These are phyloP conservation scores for Dendrocalamus latiflorus DNA, from an alignment of 202 grass and related monocot species.

Conservation along the genomic window DNA sequence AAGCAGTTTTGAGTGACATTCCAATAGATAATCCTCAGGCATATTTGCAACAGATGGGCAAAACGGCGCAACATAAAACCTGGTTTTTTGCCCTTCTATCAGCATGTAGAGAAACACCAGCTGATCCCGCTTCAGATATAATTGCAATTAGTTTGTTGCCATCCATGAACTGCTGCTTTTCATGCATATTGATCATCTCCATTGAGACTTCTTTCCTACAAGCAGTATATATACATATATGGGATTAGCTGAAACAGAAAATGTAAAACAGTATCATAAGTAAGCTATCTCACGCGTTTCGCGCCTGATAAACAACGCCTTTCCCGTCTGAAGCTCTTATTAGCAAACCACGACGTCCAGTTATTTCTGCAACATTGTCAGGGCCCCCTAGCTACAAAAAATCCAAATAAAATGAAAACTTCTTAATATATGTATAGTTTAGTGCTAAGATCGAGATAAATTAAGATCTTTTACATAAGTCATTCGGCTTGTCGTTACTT, in stretches of 20 bases:
- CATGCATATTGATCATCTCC: slow-evolving; percentile 99
- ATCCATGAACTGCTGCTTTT: slow-evolving; percentile 96
- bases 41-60: neutral
- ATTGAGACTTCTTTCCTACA: slow-evolving; percentile 96
- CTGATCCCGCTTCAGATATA: slow-evolving; percentile 98
- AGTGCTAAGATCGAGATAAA: slow-evolving; percentile 10
- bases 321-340: slow-evolving; percentile 78
- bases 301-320: slow-evolving; percentile 93
- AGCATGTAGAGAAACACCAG: slow-evolving; percentile 96
- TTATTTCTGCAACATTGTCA: slow-evolving; percentile 97
- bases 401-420: slow-evolving; percentile 27
- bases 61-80: slow-evolving; percentile 42
- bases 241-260: slow-evolving; percentile 28
- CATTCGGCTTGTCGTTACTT: neutral
- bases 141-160: slow-evolving; percentile 89
- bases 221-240: slow-evolving; percentile 23
- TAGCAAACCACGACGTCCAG: slow-evolving; percentile 89
- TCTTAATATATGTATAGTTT: slow-evolving; percentile 23
- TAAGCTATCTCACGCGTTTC: slow-evolving; percentile 74
- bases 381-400: slow-evolving; percentile 78
- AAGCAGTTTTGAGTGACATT: slow-evolving; percentile 2
- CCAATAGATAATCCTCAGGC: neutral
- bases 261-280: slow-evolving; percentile 28
- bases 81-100: slow-evolving; percentile 91
- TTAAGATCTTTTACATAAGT: slow-evolving; percentile 20